phyloP scores from a whole-genome alignment of 1,139 yeast genomes.

The Candida smagusa region DNA sequence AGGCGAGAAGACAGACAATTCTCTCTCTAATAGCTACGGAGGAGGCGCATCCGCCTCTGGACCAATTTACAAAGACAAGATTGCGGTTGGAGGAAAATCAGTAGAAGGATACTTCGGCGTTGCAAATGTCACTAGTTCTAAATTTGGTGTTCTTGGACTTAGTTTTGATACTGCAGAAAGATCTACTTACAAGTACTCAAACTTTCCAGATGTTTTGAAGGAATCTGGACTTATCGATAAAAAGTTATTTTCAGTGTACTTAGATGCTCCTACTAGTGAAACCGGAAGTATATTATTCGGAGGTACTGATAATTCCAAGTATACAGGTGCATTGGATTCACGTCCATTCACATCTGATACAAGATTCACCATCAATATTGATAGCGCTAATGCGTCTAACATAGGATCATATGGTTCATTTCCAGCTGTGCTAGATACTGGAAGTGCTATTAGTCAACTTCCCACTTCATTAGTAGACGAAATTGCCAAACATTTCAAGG shows the following conservation, averaged over 20 bases:
- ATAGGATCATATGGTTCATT: neutral
- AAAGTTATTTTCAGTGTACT: slow-evolving; percentile 15
- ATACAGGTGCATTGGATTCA: slow-evolving; percentile 13
- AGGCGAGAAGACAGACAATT: slow-evolving; percentile 3
- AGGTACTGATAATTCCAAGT: slow-evolving; percentile 18
- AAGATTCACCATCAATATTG: slow-evolving; percentile 8
- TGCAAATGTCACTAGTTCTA: slow-evolving; percentile 10
- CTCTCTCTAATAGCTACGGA: slow-evolving; percentile 14
- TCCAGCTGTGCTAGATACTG: neutral
- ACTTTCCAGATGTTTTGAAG: slow-evolving; percentile 21
- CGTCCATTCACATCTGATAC: slow-evolving; percentile 6
- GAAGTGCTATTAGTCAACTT: neutral
- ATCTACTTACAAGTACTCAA: slow-evolving; percentile 12
- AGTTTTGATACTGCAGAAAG: slow-evolving; percentile 13
- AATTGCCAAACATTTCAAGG: neutral
- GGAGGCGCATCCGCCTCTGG: slow-evolving; percentile 15
- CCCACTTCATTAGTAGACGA: neutral
- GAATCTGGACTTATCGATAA: slow-evolving; percentile 18
- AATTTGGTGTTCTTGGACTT: slow-evolving; percentile 22
- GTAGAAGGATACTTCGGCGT: slow-evolving; percentile 18
- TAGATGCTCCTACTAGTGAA: slow-evolving; percentile 12
- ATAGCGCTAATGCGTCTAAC: neutral
- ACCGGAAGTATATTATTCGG: slow-evolving; percentile 19
- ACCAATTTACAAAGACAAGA: slow-evolving; percentile 15
- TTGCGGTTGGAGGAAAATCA: slow-evolving; percentile 11